Base-by-base conservation (phyloP, 164 flowering plant genomes). In the Aristolochia californica region DNA sequence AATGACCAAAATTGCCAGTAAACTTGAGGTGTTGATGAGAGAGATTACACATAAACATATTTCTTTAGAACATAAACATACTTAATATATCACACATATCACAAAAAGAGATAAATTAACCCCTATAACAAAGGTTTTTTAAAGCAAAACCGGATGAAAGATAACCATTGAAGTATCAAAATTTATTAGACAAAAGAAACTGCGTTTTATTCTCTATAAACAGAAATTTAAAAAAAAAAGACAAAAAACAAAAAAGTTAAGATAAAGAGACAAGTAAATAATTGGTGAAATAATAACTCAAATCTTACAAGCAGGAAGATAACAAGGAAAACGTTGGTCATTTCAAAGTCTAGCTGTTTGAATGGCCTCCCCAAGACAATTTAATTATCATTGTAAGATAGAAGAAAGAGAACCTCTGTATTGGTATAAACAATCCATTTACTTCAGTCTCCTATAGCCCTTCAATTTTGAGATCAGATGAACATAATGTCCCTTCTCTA, bases 401-500 rank as follows among this genome's bases (percentile, higher is more conserved):
- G n/a, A n/a, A n/a, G 34, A 28, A n/a, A n/a, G n/a, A n/a, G n/a
- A n/a, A n/a, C n/a, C n/a, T n/a, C n/a, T n/a, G 40, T 34, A 34
- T 34, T 9, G 40, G 40, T 34, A 34, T 12, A 34, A 49, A 49
- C 53, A 18, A 22, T 38, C 12, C 53, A 25, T 16, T 24, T 52
- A 52, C 57, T 43, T 68, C 53, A 80, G 66, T 72, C 85, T 78
- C 62, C 66, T 79, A 62, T 78, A 84, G 59, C 75, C 49, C 76
- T 76, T 79, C 52, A 84, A 61, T 60, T 72, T 85, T 55, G 82
- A 63, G 38, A 77, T 61, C 26, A 78, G 74, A 77, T 83, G 80
- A 48, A 61, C 55, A 66, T 85, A 83, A 5, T 70, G 73, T 43
- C 97, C 91, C 63, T 79, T 82, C 60, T 81, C 83, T 68, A 71